Conservation (phyloP, 2,329 filamentous ascomycete genomes). For the Pseudogymnoascus sp. region DNA sequence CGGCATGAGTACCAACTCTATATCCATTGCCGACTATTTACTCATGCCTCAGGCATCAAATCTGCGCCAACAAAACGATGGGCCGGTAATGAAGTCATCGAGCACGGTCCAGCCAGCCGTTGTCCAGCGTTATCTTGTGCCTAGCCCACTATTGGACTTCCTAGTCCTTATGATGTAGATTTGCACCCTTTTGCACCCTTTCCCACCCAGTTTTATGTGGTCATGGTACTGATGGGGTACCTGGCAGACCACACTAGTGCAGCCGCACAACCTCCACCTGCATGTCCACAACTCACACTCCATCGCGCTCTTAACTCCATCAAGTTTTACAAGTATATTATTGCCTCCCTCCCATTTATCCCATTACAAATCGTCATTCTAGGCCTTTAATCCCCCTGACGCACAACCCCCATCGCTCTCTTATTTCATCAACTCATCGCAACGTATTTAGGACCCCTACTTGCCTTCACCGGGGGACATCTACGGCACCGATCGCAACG, state of each 20-base stretch:
- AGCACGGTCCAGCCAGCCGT: slow-evolving; percentile 7
- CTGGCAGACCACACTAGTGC: slow-evolving; percentile 3
- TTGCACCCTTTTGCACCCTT: background rate
- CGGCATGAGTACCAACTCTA: background rate
- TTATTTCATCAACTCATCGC: background rate
- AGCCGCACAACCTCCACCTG: slow-evolving; percentile 6
- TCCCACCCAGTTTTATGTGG: background rate
- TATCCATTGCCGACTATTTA: background rate
- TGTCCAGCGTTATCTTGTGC: slow-evolving; percentile 4
- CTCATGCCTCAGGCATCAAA: background rate
- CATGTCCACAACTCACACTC: slow-evolving; percentile 4
- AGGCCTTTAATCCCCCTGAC: background rate
- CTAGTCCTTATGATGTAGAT: slow-evolving; percentile 5
- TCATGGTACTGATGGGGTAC: background rate
- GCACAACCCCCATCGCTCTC: background rate
- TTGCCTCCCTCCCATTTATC: slow-evolving; percentile 3
- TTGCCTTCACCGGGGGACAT: background rate
- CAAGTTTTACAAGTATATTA: slow-evolving; percentile 8
- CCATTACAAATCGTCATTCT: slow-evolving; percentile 3
- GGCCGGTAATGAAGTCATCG: slow-evolving; percentile 1
- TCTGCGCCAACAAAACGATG: background rate
- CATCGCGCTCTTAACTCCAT: slow-evolving; percentile 3
- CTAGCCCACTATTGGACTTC: background rate
- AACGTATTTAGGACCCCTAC: background rate
- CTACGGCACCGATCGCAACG: background rate